A percentile compares a stretch with the other conserved stretches of the same genome.
These are phyloP conservation scores for Fusarium lyarnte DNA, from an alignment of 2,329 filamentous ascomycete species.

Conservation along the genomic window DNA sequence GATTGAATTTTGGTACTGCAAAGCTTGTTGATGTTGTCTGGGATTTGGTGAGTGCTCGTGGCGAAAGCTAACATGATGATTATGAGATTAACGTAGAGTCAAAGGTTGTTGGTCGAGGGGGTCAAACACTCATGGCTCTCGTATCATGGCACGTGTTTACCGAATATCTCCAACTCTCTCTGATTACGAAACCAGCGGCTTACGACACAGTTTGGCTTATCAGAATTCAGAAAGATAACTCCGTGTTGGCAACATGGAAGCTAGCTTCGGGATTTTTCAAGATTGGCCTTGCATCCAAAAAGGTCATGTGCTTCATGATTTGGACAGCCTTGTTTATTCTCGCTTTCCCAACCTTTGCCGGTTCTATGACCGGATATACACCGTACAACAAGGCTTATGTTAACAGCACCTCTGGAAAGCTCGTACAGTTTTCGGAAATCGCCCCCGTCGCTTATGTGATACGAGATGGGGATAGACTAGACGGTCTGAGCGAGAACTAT, in stretches of 20 bases:
- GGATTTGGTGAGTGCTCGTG: slow-evolving; percentile 3
- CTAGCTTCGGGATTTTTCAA: rapidly evolving
- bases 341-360: not conserved
- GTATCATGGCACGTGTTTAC: slow-evolving; percentile 11
- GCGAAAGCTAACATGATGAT: rapidly evolving
- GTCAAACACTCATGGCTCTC: not conserved
- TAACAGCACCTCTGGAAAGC: rapidly evolving
- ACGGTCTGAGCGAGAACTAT: rapidly evolving
- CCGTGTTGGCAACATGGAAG: rapidly evolving
- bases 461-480: not conserved
- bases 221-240: not conserved
- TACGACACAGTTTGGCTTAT: slow-evolving; percentile 9
- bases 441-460: not conserved
- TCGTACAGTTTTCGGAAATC: rapidly evolving
- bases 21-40: slow-evolving; percentile 15
- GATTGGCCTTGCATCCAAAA: not conserved
- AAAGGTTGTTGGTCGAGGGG: slow-evolving; percentile 12
- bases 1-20: not conserved
- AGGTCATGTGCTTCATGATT: not conserved
- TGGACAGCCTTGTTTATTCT: not conserved
- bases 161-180: slow-evolving; percentile 6
- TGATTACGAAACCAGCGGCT: not conserved
- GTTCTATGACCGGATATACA: slow-evolving; percentile 25
- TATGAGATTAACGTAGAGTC: rapidly evolving
- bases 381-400: not conserved